Evolutionary conservation across 164 flowering plant genomes (phyloP), one percentile per base, ranked within the genome.

Genomic region (Stephania yunnanensis): DNA sequence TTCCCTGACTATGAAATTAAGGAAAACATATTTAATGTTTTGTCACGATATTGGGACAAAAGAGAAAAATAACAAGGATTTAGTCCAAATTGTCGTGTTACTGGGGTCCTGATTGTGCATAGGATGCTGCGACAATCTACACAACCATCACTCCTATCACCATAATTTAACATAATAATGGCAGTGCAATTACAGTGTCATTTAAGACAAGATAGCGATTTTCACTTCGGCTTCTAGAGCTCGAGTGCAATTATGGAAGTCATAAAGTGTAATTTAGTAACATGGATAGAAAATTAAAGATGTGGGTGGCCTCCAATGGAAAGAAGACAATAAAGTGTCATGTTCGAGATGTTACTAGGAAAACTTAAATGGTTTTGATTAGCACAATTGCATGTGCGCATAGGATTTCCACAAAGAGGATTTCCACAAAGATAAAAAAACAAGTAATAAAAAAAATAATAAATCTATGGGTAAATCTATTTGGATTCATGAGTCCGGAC

Each of bases 161-260:
- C 64, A 15, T 58, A 58, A 15, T 58, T 58, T 58, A 58, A 50
- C 15, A 9, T 50, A 50, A 58, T 58, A 19, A 36, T 36, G 42
- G 42, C 42, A 36, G n/a, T 58, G n/a, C 64, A 58, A 58, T 7
- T 6, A 58, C 64, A 19, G 64, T 58, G 64, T 58, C 17, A 58
- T 58, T 9, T 66, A 66, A 19, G n/a, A 68, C 46, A 68, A 10
- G 12, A 36, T 10, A 19, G 31, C 52, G 42, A 71, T 53, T 46
- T 53, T 25, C 61, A 50, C 44, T 61, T 30, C 25, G 63, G 31
- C 53, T 71, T 71, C 73, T 71, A 71, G 73, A 71, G 52, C 19
- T 20, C 19, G 22, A 45, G 11, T 10, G 19, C 61, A 71, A 71
- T 71, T 55, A 71, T 71, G 52, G 13, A 71, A 71, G 30, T 46